A percentile compares a stretch with the other conserved stretches of the same genome.
phyloP scores from a whole-genome alignment of 371 early-diverging fungal species.

The Conidiobolus incongruus region DNA sequence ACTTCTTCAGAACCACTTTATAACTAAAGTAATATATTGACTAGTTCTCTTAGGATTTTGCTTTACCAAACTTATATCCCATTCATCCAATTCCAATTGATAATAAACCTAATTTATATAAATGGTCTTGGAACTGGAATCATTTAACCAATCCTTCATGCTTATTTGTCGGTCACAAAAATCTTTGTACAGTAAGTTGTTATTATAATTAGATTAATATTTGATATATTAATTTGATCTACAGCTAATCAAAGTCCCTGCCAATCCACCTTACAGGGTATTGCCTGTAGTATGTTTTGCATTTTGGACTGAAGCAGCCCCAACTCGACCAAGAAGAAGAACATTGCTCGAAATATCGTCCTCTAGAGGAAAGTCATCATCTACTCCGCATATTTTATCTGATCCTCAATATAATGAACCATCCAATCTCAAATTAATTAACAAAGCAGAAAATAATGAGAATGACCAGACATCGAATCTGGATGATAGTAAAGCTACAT shows the following conservation, averaged over 20 bases:
- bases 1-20: neutral
- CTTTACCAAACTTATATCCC: neutral
- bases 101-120: neutral
- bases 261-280: neutral
- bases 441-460: too few species aligned
- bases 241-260: neutral
- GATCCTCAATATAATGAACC: too few species aligned
- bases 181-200: constrained; percentile 1
- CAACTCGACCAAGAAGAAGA: neutral
- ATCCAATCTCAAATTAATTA: too few species aligned
- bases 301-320: neutral
- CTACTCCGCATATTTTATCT: too few species aligned
- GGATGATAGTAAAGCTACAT: too few species aligned
- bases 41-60: neutral
- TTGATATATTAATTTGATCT: neutral
- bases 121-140: constrained; percentile 1
- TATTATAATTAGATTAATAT: neutral
- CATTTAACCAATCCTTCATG: neutral
- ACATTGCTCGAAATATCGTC: neutral
- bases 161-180: neutral
- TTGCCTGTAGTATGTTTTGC: neutral
- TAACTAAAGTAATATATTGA: neutral
- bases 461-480: too few species aligned
- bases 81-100: neutral
- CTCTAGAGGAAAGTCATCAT: too few species aligned